Base-by-base conservation (phyloP, 2,329 filamentous ascomycete genomes). In the Tolypocladium tundrense region DNA sequence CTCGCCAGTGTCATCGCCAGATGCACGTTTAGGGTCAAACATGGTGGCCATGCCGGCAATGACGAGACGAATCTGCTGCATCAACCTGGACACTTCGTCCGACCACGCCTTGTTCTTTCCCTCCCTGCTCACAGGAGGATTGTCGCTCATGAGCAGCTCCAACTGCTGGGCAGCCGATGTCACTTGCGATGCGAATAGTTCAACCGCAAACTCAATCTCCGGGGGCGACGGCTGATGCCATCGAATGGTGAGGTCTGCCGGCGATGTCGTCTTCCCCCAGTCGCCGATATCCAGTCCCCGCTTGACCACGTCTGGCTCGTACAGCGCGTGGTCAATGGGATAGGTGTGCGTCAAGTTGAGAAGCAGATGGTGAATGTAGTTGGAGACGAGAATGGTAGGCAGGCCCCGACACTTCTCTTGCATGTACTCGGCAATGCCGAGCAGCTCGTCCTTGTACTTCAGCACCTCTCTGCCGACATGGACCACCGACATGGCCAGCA, bases 61-160 rank as follows among this genome's bases (percentile, higher is more conserved):
- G 51, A 96, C 85, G n/a, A 99, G 80, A 37, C 93, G 83, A 16
- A 99, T 79, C 55, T 97, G 86, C 14, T 93, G 90, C 58, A 99
- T 80, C 63, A 96, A 91, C 57, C 94, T 81, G 2, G 91, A 93
- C 35, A 97, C 88, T 70, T 99, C 95, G 70, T 99, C 94, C 0
- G 93, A 97, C 94, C 94, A 99, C 66, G 97, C 93, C 73, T 97
- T 99, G 65, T 96, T 95, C 70, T 93, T 96, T 42, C 94, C 94
- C 64, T 92, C 93, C 58, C 93, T 84, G 71, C 91, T 95, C 56
- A 97, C 87, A 2, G 86, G 87, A 1, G 91, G 88, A 41, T 88
- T 83, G 52, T 90, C 86, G 61, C 89, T 87, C 68, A 91, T 95
- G n/a, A 99, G 80, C 9, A 87, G 83, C 61, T 84, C 83, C 14